Base-by-base conservation (phyloP, 306 rosid genomes). In the Calophaca sinica region DNA sequence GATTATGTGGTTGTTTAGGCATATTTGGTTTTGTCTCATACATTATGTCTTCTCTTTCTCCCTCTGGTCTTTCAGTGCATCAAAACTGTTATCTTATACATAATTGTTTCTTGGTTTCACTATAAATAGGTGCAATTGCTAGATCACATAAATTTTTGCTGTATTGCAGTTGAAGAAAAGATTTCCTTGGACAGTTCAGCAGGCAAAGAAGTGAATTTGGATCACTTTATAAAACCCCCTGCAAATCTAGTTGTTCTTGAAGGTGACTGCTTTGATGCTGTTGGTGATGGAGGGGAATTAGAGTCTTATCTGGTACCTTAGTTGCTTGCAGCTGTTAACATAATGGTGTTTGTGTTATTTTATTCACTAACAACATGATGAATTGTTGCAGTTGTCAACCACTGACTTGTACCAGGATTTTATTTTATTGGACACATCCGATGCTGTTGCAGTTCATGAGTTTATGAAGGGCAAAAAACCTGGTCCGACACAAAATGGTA, bases 171-270 rank as follows among this genome's bases (percentile, higher is more conserved):
- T 58, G 99, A 94, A 72, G 87, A 85, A 55, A 92, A 88, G 50
- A 92, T 41, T 84, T 83, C 87, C 80, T 79, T 92, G 67, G 96
- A 92, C 46, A 53, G 62, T 81, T 73, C 88, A 53, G 36, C 79
- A 5, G 84, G 83, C 7, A 87, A 83, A 76, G 98, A 86, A 48
- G 76, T 80, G 64, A 67, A 76, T 80, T 83, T 81, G 75, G 81
- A 86, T 75, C 85, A 81, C 62, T 90, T 89, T 73, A 88, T 86
- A 55, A 92, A 90, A 83, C 89, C 99, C 62, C 99, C 98, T 9
- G 92, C 96, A 73, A 94, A 94, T 82, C 76, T 94, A 57, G 96
- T 92, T 76, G 97, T 94, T 67, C 96, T 92, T 20, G 99, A 94
- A 85, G 98, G 99, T 15, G 99, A 92, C 79, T 94, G 99, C 86